Evolutionary conservation across 495 filamentous ascomycete species (phyloP), one percentile per base, ranked within the genome.

Genomic region (Tetracladium setigerum): DNA sequence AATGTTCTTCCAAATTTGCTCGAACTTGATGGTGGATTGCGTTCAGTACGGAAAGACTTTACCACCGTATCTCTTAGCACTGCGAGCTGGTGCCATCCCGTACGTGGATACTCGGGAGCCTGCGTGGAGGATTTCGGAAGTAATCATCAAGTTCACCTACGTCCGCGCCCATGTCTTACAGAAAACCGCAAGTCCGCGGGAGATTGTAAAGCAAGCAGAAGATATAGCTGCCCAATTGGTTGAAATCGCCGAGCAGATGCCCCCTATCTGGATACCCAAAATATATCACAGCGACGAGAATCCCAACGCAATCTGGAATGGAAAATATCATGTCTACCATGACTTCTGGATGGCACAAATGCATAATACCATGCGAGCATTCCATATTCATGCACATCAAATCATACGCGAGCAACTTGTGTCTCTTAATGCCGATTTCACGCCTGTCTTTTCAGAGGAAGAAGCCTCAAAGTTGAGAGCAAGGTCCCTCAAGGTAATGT

Each of bases 301-400:
- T 1, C 49, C 66, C 2, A 55, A 63, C 15, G 15, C 49, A 16
- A 63, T 76, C 33, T 81, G 78, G 50, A 70, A 74, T 35, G 70
- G 74, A 30, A 65, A 69, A 46, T 85, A 81, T 55, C 78, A 85
- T 53, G 56, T 71, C 13, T 86, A 85, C 54, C 55, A 56, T 4
- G 71, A 74, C 41, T 67, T 77, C 34, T 82, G 77, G 76, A 63
- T 71, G 22, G 70, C 70, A 13, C 67, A 74, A 17, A 66, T 75
- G 19, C 82, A 76, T 75, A 85, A 82, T 46, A 71, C 81, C 43
- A 83, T 79, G 53, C 78, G 83, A 27, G 76, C 73, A 60, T 69
- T 76, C 2, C 74, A 77, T 22, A 75, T 83, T 35, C 56, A 82
- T 11, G 62, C 74, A 19, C 76, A 71, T 55, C 73, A 82, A 44